These are phyloP conservation scores for Byssothecium circinans DNA, from an alignment of 2,329 filamentous ascomycete species.

Conservation along the genomic window DNA sequence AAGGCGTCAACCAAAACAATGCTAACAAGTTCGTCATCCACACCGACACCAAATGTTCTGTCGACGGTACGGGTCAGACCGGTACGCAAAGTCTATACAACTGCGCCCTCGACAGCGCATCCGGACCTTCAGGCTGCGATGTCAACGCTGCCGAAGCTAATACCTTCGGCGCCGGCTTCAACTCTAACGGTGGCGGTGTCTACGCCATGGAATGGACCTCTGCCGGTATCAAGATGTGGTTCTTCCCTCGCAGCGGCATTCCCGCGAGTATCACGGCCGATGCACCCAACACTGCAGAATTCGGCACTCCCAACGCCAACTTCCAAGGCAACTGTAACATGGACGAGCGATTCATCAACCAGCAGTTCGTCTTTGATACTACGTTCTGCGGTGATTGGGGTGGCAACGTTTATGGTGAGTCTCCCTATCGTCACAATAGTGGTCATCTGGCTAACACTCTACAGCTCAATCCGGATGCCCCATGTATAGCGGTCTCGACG, in stretches of 20 bases:
- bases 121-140: constrained; percentile 45
- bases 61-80: constrained; percentile 18
- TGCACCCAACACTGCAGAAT: constrained; percentile 63
- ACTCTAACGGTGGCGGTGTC: constrained; percentile 45
- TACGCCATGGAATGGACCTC: constrained; percentile 64
- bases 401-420: constrained; percentile 64
- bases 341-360: constrained; percentile 65
- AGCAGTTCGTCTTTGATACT: constrained; percentile 78
- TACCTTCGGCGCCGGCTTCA: constrained; percentile 57
- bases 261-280: constrained; percentile 62
- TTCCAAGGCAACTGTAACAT: constrained; percentile 77
- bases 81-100: constrained; percentile 12
- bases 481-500: constrained; percentile 9
- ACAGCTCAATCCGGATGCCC: constrained; percentile 37
- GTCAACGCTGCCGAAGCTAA: constrained; percentile 39
- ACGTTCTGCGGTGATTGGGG: constrained; percentile 91
- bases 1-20: constrained; percentile 34
- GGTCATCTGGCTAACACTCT: neutral
- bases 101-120: constrained; percentile 21
- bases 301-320: constrained; percentile 66
- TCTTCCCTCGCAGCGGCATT: constrained; percentile 68
- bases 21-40: constrained; percentile 31
- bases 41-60: constrained; percentile 29
- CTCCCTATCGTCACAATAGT: constrained; percentile 41
- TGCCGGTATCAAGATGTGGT: constrained; percentile 72